These are phyloP conservation scores for Dunaliella sp. DNA, from an alignment of 139 green algal species.

Conservation along the genomic window DNA sequence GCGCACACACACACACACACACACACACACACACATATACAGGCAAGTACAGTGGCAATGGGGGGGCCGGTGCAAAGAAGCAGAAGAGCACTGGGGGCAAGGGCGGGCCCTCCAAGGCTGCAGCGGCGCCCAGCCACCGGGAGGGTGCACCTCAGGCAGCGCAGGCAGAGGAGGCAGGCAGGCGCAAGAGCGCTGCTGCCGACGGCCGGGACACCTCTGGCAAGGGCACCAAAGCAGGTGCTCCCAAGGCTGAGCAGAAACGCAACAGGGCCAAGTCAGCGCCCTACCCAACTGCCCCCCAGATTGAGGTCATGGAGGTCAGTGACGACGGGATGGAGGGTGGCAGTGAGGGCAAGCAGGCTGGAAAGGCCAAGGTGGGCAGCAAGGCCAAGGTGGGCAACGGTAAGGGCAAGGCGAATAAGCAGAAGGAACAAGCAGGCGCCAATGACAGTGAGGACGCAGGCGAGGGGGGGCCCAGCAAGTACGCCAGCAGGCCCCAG, in stretches of 20 bases:
- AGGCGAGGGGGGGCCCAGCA: too few relatives aligned
- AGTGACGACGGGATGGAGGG: background rate
- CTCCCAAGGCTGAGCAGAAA: background rate
- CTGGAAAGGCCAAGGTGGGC: background rate
- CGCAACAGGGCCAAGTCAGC: constrained; percentile 1
- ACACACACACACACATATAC: background rate
- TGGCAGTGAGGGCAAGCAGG: background rate
- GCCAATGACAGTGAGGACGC: too few relatives aligned
- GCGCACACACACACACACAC: background rate
- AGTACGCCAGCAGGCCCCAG: too few relatives aligned
- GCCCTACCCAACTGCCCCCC: background rate
- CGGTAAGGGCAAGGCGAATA: background rate
- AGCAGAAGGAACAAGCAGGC: too few relatives aligned
- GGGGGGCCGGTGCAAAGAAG: background rate
- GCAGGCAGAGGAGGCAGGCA: background rate
- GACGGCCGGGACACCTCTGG: background rate
- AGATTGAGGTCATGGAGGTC: background rate
- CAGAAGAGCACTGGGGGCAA: background rate
- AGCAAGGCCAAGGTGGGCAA: background rate
- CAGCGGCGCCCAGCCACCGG: too few relatives aligned
- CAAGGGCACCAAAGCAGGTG: background rate
- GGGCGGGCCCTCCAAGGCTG: too few relatives aligned
- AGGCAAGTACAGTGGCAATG: background rate
- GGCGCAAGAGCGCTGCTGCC: background rate
- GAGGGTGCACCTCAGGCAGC: too few relatives aligned